Base-by-base conservation (phyloP, 495 filamentous ascomycete species). In the Aspergillus wentii region DNA sequence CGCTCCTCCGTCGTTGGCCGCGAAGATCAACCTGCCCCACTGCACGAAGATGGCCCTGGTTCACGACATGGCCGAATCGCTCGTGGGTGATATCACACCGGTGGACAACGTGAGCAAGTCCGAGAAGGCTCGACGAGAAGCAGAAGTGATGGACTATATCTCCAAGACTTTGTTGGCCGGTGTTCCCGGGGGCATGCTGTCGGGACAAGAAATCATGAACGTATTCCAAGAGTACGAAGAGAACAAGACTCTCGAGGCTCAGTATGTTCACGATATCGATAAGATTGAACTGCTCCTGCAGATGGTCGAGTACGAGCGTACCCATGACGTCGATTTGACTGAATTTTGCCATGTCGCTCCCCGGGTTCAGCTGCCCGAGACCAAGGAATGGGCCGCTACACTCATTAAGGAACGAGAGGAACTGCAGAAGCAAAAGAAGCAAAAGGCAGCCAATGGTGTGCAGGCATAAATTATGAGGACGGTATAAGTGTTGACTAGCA, bases 161-260 rank as follows among this genome's bases (percentile, higher is more conserved):
- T 79, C 81, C 17, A 65, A 71, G 25, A 62, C 66, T 2, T 66
- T 97, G 31, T 72, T 97, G 16, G 82, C 84, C 16, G 78, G 78
- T 9, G 84, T 92, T 8, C 69, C 85, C 20, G 80, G 80, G 5
- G 86, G 84, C 8, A 38, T 49, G 25, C 38, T 68, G 11, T 69
- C 77, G 5, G 89, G 81, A 1, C 44, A 71, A 28, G 78, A 84
- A 30, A 85, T 98, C 30, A 72, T 80, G 45, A 74, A 62, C 8
- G 63, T 95, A 23, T 98, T 92, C 83, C 74, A 89, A 48, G 92
- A 98, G 57, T 98, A 98, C 59, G 92, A 98, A 62, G 83, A 85
- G 26, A 79, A 79, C 5, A 62, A 79, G 62, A 96, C 92, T 18
- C 62, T 79, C 25, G 89, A 97, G 62, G 82, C 84, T 37, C 65